Conservation (phyloP, 257 asterid species). For the Ilex aquifolium region DNA sequence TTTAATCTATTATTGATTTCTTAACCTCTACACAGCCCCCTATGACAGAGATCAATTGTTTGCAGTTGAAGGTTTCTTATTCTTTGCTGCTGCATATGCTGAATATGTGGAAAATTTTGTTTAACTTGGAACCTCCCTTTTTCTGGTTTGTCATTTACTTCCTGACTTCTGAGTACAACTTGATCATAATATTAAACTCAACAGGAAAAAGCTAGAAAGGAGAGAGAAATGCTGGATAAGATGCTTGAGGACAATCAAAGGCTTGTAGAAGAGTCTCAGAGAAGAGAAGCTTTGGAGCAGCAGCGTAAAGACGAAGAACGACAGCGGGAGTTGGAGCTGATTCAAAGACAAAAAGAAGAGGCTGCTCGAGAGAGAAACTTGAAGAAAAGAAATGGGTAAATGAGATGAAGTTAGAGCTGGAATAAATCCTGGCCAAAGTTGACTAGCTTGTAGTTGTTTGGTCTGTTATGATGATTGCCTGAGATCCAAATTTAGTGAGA, state of each 20-base stretch:
- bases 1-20: too few species aligned
- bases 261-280: slow-evolving; percentile 91
- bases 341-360: slow-evolving; percentile 88
- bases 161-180: too few species aligned
- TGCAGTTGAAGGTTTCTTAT: too few species aligned
- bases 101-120: too few species aligned
- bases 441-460: slow-evolving; percentile 10
- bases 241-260: slow-evolving; percentile 91
- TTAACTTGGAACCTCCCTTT: too few species aligned
- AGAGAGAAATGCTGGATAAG: slow-evolving; percentile 90
- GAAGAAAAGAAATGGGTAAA: slow-evolving; percentile 71
- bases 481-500: too few species aligned
- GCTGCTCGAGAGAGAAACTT: slow-evolving; percentile 62
- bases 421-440: slow-evolving; percentile 44
- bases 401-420: slow-evolving; percentile 30
- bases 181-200: not conserved
- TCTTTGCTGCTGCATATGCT: too few species aligned
- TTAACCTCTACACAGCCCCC: too few species aligned
- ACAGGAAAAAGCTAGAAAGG: slow-evolving; percentile 87
- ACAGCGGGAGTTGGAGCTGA: slow-evolving; percentile 68
- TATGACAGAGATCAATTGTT: too few species aligned
- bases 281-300: slow-evolving; percentile 71
- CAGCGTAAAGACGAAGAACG: slow-evolving; percentile 84
- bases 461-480: slow-evolving; percentile 16
- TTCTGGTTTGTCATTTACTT: too few species aligned